A percentile compares a stretch with the other conserved stretches of the same genome.
Conservation (phyloP, 2,329 filamentous ascomycete species). For the Neofusicoccum kwambonambiense region DNA sequence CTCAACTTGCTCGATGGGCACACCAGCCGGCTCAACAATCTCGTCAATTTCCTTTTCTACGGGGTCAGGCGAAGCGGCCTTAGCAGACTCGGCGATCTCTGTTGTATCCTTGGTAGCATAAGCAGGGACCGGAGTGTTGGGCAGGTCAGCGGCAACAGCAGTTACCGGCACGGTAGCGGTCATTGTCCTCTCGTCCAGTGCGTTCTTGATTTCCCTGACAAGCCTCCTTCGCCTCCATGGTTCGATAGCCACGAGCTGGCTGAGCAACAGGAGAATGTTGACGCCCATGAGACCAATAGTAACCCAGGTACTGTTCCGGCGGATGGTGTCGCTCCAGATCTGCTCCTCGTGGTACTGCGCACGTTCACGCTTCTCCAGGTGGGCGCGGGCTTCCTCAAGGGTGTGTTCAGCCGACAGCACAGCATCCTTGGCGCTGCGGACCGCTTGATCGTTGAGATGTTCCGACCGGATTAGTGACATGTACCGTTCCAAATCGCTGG, state of each 20-base stretch:
- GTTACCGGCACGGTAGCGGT: constrained; percentile 4
- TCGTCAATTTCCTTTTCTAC: constrained; percentile 26
- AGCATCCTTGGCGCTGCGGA: constrained; percentile 67
- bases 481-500: constrained; percentile 87
- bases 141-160: background rate
- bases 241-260: constrained; percentile 86
- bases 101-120: background rate
- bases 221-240: constrained; percentile 83
- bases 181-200: constrained; percentile 33
- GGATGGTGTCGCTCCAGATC: constrained; percentile 97
- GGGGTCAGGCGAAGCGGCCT: background rate
- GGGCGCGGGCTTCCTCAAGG: constrained; percentile 72
- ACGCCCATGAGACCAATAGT: constrained; percentile 98
- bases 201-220: constrained; percentile 66
- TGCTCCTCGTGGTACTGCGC: constrained; percentile 97
- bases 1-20: constrained; percentile 15
- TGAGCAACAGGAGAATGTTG: constrained; percentile 84
- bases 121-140: background rate
- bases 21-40: constrained; percentile 22
- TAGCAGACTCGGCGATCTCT: background rate
- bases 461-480: constrained; percentile 88
- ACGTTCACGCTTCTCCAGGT: constrained; percentile 78
- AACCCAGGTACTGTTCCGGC: constrained; percentile 95
- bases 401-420: constrained; percentile 75
- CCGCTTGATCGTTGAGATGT: constrained; percentile 86